Conservation (phyloP, 139 green algal species). For the Asterochloris erici region DNA sequence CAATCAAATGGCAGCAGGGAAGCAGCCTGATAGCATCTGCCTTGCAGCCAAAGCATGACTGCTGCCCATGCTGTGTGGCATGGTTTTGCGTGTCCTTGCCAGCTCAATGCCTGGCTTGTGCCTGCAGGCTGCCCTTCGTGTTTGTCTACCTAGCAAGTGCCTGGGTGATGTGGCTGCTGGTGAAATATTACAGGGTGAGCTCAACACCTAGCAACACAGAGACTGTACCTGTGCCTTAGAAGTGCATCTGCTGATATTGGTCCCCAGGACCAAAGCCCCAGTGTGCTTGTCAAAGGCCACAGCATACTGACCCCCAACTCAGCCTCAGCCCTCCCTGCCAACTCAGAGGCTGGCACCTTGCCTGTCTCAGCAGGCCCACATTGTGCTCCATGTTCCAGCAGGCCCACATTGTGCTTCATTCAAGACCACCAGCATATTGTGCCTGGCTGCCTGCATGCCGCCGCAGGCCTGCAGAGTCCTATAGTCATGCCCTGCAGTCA, state of each 20-base stretch:
- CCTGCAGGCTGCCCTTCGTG: constrained; percentile 23
- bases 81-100: neutral
- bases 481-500: neutral
- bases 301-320: neutral
- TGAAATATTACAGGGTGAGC: constrained; percentile 24
- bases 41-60: neutral
- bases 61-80: neutral
- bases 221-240: neutral
- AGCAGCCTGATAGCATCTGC: neutral
- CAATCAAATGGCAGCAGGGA: neutral
- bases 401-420: too few species aligned
- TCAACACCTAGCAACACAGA: neutral
- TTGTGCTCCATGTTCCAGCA: too few species aligned
- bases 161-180: constrained; percentile 24
- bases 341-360: neutral
- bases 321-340: neutral
- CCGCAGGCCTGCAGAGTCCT: neutral
- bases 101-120: neutral
- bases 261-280: too few species aligned
- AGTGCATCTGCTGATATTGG: neutral
- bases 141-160: constrained; percentile 22
- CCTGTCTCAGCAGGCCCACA: too few species aligned
- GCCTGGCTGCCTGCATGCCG: neutral
- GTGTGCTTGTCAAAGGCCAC: neutral
- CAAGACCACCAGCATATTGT: too few species aligned